A percentile compares a stretch with the other conserved stretches of the same genome.
These are phyloP conservation scores for Malus orientalis DNA, from an alignment of 306 rosid species.

Conservation along the genomic window DNA sequence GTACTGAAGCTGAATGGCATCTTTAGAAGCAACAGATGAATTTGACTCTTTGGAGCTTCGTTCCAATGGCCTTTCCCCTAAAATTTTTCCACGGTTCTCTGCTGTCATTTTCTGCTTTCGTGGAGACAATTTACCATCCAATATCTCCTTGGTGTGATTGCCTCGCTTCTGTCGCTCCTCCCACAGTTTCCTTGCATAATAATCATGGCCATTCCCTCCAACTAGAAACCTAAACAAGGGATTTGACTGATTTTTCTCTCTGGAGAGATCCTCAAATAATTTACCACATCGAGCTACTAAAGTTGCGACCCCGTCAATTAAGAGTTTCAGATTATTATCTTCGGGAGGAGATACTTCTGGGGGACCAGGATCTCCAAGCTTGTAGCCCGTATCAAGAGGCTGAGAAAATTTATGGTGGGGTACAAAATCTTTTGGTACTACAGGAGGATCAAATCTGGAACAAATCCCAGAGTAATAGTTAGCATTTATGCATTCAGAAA, in stretches of 20 bases:
- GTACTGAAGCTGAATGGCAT: conserved; percentile 60
- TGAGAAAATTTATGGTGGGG: conserved; percentile 69
- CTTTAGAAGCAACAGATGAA: conserved; percentile 43
- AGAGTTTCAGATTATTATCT: conserved; percentile 65
- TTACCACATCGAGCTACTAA: conserved; percentile 94
- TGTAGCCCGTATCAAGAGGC: conserved; percentile 55
- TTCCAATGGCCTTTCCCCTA: conserved; percentile 85
- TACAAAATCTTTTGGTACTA: conserved; percentile 68
- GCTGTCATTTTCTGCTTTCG: conserved; percentile 60
- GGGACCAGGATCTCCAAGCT: conserved; percentile 62
- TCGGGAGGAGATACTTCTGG: conserved; percentile 67
- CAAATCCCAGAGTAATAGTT: conserved; percentile 11
- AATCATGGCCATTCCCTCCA: conserved; percentile 86
- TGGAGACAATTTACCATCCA: conserved; percentile 47
- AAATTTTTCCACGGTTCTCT: conserved; percentile 72
- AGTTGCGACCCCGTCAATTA: conserved; percentile 90
- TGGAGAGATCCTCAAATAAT: conserved; percentile 87
- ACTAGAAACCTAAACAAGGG: conserved; percentile 78
- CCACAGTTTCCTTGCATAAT: conserved; percentile 90
- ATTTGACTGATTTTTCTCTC: conserved; percentile 79
- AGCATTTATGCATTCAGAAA: conserved; percentile 7
- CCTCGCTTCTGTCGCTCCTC: conserved; percentile 63
- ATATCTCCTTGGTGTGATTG: conserved; percentile 43
- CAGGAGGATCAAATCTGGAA: conserved; percentile 75
- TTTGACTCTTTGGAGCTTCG: conserved; percentile 47